Evolutionary conservation across 208 protist genomes (phyloP).

Genomic region (Acanthamoeba divionensis): DNA sequence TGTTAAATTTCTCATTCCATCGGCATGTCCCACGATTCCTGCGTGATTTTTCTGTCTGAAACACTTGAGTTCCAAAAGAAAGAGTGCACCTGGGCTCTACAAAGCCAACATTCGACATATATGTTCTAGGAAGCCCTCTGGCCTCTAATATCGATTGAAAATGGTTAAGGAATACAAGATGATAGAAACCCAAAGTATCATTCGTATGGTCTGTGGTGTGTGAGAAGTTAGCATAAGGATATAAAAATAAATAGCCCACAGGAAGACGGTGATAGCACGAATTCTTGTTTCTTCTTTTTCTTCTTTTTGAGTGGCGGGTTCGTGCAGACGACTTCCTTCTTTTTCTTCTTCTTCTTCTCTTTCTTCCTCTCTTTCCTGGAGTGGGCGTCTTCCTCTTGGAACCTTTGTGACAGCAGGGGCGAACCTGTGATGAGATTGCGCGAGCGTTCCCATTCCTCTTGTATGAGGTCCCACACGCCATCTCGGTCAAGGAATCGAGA

Average conservation of each 20-base stretch:
- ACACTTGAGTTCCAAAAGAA: constrained; percentile 2
- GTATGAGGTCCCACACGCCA: neutral
- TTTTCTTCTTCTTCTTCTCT: constrained; percentile 29
- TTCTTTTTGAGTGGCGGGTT: constrained; percentile 19
- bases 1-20: constrained; percentile 25
- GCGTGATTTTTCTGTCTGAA: neutral
- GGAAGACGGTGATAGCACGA: neutral
- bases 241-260: neutral
- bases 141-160: neutral
- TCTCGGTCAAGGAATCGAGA: neutral
- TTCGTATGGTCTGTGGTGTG: neutral
- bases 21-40: neutral
- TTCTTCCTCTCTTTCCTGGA: neutral
- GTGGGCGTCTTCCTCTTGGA: neutral
- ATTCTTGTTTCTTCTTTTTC: constrained; percentile 26
- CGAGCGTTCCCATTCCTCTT: neutral
- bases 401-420: neutral
- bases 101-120: neutral
- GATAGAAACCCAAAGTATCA: neutral
- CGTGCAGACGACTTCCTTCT: constrained; percentile 35
- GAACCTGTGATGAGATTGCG: neutral
- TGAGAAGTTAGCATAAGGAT: neutral
- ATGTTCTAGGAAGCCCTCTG: neutral
- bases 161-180: neutral
- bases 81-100: constrained; percentile 25